These are phyloP conservation scores for Balansia obtecta DNA, from an alignment of 2,329 filamentous ascomycete genomes.

Conservation along the genomic window DNA sequence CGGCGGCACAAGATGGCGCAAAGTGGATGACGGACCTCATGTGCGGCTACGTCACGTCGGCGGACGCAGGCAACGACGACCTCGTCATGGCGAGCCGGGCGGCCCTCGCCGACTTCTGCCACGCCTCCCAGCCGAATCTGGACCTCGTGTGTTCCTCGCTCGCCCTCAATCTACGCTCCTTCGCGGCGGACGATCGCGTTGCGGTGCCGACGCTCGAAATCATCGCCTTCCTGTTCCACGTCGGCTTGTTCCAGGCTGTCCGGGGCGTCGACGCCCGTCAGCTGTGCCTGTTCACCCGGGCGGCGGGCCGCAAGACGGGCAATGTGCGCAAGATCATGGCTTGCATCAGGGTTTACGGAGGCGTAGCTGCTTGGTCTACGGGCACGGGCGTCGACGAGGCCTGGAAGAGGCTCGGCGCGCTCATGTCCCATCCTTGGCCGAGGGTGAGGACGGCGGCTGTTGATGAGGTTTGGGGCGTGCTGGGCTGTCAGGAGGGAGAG, in stretches of 20 bases:
- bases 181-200: constrained; percentile 53
- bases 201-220: constrained; percentile 67
- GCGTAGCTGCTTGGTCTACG: constrained; percentile 40
- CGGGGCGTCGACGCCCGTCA: constrained; percentile 32
- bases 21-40: constrained; percentile 42
- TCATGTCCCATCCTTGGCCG: constrained; percentile 76
- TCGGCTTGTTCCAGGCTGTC: constrained; percentile 32
- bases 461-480: constrained; percentile 45
- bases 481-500: constrained; percentile 16
- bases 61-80: constrained; percentile 66
- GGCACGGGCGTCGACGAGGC: constrained; percentile 36
- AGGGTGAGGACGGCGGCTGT: constrained; percentile 49
- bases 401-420: constrained; percentile 54
- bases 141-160: constrained; percentile 38
- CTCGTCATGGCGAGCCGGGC: constrained; percentile 56
- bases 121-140: constrained; percentile 25
- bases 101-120: constrained; percentile 47
- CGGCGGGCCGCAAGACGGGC: constrained; percentile 68
- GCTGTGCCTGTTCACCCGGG: constrained; percentile 61
- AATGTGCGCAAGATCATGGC: constrained; percentile 74
- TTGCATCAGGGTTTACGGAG: constrained; percentile 67
- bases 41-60: constrained; percentile 58
- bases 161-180: constrained; percentile 37
- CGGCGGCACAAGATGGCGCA: constrained; percentile 19
- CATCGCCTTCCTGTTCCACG: constrained; percentile 63